Evolutionary conservation across 352 stramenopile species (phyloP), one percentile per base, ranked within the genome.

Genomic region (Globisporangium cederbergense): DNA sequence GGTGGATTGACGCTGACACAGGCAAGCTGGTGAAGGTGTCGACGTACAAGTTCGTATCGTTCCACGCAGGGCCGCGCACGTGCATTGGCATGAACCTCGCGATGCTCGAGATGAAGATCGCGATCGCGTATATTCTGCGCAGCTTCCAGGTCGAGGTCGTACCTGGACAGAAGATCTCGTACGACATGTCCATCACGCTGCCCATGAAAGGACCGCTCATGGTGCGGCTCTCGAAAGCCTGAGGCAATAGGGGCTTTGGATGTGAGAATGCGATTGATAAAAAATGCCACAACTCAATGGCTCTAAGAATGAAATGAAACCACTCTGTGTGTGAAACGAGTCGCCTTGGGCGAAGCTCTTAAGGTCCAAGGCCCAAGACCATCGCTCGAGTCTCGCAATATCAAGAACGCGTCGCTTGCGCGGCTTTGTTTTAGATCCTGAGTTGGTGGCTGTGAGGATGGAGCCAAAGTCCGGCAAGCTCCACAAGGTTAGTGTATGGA

Each of bases 401-500:
- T 10, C 36, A 36, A 36, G 32, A 36, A 36, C 32, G 7, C 32
- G 32, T 36, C 32, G 32, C 11, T 10, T 42, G 36, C 9, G 40
- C 3, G 13, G 13, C 14, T 46, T 52, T 54, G 49, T 8, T 34
- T n/a, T 8, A 20, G 14, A 32, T 46, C 40, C 40, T 20, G 43
- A 1, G 7, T 34, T 47, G 54, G 22, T 60, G 7, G 3, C 5
- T 20, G n/a, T 46, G 42, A 61, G 28, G 28, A 75, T 80, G 67
- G 78, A 87, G 67, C 76, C 79, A 50, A 89, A 89, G 71, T 87
- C 78, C 2, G 78, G 81, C 59, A 88, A 86, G 61, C 75, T 90
- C 13, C 74, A 76, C 71, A 88, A 90, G 75, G 81, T 86, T 6
- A 20, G 18, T 36, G 7, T 61, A 43, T 25, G 1, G 25, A 22